Percentiles rank a stretch among this genome's conserved stretches.
Conservation (phyloP, 371 early-diverging fungal species). For the Rhizomucor miehei region DNA sequence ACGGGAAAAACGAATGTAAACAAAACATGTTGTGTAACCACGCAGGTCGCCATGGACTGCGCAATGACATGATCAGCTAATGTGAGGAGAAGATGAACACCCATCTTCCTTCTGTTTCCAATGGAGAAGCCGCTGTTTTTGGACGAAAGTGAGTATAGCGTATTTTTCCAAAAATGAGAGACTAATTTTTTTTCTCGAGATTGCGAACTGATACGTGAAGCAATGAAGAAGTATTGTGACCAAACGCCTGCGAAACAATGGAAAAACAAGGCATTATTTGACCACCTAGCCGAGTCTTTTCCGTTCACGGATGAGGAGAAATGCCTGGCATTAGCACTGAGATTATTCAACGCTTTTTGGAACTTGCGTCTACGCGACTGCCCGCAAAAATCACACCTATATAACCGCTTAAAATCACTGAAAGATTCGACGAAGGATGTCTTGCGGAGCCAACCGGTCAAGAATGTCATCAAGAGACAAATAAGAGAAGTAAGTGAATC, state of each 20-base stretch:
- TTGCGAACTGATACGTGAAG: not conserved
- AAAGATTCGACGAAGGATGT: constrained; percentile 1
- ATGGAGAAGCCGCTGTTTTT: constrained; percentile 1
- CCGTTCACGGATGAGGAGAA: not conserved
- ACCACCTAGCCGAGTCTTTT: not conserved
- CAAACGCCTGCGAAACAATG: not conserved
- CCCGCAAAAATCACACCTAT: constrained; percentile 1
- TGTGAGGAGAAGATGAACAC: not conserved
- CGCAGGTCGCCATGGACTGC: constrained; percentile 1
- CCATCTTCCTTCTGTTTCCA: constrained; percentile 1
- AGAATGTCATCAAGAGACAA: constrained; percentile 1
- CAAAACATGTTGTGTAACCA: not conserved
- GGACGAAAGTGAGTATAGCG: not conserved
- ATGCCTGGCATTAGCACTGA: constrained; percentile 1
- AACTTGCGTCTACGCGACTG: constrained; percentile 1
- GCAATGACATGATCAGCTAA: constrained; percentile 1
- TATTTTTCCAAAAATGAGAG: constrained; percentile 1
- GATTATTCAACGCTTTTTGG: not conserved
- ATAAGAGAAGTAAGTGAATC: constrained; percentile 1
- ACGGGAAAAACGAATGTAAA: not conserved
- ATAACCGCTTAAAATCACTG: constrained; percentile 1
- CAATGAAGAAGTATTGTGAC: constrained; percentile 1
- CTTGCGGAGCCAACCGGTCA: constrained; percentile 1
- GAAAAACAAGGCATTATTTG: constrained; percentile 1
- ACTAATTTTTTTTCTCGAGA: not conserved